Conservation (phyloP, 2,329 filamentous ascomycete genomes). For the Graphium sp. region DNA sequence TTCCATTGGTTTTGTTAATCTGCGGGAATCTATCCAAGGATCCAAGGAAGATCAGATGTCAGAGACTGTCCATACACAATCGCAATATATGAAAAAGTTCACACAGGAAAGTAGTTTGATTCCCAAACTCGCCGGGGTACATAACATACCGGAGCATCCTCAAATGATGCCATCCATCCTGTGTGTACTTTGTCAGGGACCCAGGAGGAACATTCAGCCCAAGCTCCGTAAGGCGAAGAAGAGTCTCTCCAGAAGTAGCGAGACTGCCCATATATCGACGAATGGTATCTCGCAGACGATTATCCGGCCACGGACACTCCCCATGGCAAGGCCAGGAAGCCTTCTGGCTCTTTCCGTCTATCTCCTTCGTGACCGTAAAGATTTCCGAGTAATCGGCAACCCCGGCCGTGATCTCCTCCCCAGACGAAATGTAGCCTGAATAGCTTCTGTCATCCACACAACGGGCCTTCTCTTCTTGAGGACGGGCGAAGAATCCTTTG, state of each 20-base stretch:
- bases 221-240: conserved; percentile 26
- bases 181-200: conserved; percentile 20
- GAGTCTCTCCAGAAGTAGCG: conserved; percentile 21
- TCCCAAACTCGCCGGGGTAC: not conserved
- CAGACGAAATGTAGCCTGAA: conserved; percentile 29
- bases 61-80: too few species aligned
- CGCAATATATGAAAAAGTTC: not conserved
- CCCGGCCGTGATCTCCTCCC: conserved; percentile 28
- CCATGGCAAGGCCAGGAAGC: conserved; percentile 33
- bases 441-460: conserved; percentile 27
- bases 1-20: conserved; percentile 21
- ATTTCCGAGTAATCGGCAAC: conserved; percentile 34
- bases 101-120: too few species aligned
- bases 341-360: conserved; percentile 18
- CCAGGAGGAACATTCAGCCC: conserved; percentile 22
- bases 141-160: conserved; percentile 22
- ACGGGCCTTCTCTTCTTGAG: conserved; percentile 18
- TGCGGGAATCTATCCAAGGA: conserved; percentile 13
- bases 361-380: conserved; percentile 32
- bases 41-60: too few species aligned
- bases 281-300: conserved; percentile 20
- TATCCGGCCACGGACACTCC: conserved; percentile 27
- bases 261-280: conserved; percentile 21
- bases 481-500: conserved; percentile 19
- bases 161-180: conserved; percentile 34